Evolutionary conservation across 192 early-diverging fungal species (phyloP).

Genomic region (Umbelopsis ramanniana): DNA sequence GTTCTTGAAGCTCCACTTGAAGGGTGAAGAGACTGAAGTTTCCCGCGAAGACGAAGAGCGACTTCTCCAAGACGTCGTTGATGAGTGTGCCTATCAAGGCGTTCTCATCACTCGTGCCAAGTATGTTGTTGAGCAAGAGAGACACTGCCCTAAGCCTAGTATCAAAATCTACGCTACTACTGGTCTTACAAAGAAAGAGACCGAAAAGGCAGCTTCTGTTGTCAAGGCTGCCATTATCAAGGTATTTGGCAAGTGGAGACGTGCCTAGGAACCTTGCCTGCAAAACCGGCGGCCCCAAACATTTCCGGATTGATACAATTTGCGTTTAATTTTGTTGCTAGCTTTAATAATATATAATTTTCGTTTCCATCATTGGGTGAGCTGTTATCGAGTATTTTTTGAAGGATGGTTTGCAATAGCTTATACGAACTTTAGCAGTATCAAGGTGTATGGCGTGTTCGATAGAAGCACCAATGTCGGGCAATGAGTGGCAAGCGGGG

Average conservation of each 20-base stretch:
- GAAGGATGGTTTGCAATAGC: too few relatives aligned
- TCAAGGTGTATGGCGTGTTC: too few relatives aligned
- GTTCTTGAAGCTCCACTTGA: constrained; percentile 23
- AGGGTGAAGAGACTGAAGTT: constrained; percentile 25
- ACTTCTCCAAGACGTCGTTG: constrained; percentile 81
- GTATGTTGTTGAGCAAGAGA: constrained; percentile 86
- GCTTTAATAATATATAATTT: not conserved
- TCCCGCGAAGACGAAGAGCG: constrained; percentile 74
- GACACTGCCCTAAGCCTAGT: constrained; percentile 70
- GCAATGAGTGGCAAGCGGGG: too few relatives aligned
- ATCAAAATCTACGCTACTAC: constrained; percentile 82
- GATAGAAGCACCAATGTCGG: too few relatives aligned
- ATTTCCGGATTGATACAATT: constrained; percentile 4
- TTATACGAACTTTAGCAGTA: too few relatives aligned
- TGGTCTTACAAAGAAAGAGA: constrained; percentile 80
- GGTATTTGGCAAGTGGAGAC: constrained; percentile 47
- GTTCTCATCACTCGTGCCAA: constrained; percentile 87
- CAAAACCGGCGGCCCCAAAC: not conserved
- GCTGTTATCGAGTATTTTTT: too few relatives aligned
- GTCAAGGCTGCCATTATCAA: constrained; percentile 74
- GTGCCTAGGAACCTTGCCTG: not conserved
- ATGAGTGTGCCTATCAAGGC: constrained; percentile 77
- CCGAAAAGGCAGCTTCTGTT: constrained; percentile 79
- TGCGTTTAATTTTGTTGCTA: constrained; percentile 1
- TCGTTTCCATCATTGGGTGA: not conserved